A percentile compares a stretch with the other conserved stretches of the same genome.
Evolutionary conservation across 2,329 filamentous ascomycete species (phyloP).

Genomic region (Curvularia sp.): DNA sequence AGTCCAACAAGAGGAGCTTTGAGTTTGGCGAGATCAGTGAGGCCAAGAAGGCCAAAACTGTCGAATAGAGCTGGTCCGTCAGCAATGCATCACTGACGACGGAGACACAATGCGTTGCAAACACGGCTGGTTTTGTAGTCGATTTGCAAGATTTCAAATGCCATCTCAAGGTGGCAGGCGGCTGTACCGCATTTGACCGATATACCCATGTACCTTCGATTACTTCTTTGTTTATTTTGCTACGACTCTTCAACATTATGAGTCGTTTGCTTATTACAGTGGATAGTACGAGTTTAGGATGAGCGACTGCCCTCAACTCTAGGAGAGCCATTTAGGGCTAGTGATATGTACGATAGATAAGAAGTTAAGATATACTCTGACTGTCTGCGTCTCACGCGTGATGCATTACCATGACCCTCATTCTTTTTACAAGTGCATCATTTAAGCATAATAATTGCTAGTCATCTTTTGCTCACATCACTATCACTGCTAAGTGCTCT

Average conservation of each 20-base stretch:
- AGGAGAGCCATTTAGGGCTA: background rate
- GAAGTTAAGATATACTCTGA: background rate
- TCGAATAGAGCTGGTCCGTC: slow-evolving; percentile 12
- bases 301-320: background rate
- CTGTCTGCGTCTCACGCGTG: background rate
- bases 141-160: background rate
- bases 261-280: background rate
- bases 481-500: background rate
- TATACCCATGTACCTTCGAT: background rate
- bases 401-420: background rate
- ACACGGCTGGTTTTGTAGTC: background rate
- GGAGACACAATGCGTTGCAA: background rate
- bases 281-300: background rate
- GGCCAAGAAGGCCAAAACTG: slow-evolving; percentile 27
- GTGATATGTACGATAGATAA: background rate
- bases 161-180: background rate
- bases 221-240: background rate
- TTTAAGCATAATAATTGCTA: background rate
- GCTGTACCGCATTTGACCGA: background rate
- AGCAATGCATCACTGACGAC: slow-evolving; percentile 8
- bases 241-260: background rate
- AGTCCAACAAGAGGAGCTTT: slow-evolving; percentile 11
- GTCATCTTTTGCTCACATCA: background rate
- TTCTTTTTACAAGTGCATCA: background rate
- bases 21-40: slow-evolving; percentile 10